phyloP scores from a whole-genome alignment of 352 stramenopile species.

The Elongisporangium undulatum region DNA sequence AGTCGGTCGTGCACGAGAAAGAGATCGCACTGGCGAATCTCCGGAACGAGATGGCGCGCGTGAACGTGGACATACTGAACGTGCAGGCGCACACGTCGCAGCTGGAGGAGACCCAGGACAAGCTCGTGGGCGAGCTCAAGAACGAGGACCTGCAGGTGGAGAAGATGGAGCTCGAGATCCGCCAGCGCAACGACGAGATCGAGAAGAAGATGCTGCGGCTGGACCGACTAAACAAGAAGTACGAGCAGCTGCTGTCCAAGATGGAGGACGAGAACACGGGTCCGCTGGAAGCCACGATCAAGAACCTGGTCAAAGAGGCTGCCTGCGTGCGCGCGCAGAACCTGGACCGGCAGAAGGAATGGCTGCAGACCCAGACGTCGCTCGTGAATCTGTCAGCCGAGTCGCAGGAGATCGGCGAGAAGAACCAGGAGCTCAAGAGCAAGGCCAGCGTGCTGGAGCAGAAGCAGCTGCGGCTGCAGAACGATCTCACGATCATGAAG shows the following conservation, averaged over 20 bases:
- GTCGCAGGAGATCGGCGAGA: slow-evolving; percentile 85
- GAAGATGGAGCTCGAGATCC: slow-evolving; percentile 92
- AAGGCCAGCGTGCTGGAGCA: slow-evolving; percentile 88
- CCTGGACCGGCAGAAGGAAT: slow-evolving; percentile 84
- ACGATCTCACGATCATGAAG: slow-evolving; percentile 74
- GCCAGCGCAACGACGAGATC: slow-evolving; percentile 93
- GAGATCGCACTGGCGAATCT: slow-evolving; percentile 86
- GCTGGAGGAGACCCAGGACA: slow-evolving; percentile 80
- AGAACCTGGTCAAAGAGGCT: slow-evolving; percentile 89
- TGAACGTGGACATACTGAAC: slow-evolving; percentile 92
- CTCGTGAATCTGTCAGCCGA: slow-evolving; percentile 86
- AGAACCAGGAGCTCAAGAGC: slow-evolving; percentile 88
- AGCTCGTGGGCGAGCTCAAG: slow-evolving; percentile 80
- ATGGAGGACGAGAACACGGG: slow-evolving; percentile 91
- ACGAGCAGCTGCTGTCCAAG: slow-evolving; percentile 89
- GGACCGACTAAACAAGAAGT: slow-evolving; percentile 93
- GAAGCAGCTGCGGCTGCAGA: slow-evolving; percentile 86
- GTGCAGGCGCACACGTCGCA: slow-evolving; percentile 86
- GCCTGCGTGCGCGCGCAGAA: slow-evolving; percentile 60
- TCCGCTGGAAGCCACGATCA: slow-evolving; percentile 92
- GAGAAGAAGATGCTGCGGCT: slow-evolving; percentile 95
- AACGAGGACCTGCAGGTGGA: slow-evolving; percentile 87
- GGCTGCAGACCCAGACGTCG: slow-evolving; percentile 88
- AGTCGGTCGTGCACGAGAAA: slow-evolving; percentile 80
- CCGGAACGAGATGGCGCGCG: slow-evolving; percentile 91